Conservation (phyloP, 2,329 filamentous ascomycete species). For the Microcyclosporella mali region DNA sequence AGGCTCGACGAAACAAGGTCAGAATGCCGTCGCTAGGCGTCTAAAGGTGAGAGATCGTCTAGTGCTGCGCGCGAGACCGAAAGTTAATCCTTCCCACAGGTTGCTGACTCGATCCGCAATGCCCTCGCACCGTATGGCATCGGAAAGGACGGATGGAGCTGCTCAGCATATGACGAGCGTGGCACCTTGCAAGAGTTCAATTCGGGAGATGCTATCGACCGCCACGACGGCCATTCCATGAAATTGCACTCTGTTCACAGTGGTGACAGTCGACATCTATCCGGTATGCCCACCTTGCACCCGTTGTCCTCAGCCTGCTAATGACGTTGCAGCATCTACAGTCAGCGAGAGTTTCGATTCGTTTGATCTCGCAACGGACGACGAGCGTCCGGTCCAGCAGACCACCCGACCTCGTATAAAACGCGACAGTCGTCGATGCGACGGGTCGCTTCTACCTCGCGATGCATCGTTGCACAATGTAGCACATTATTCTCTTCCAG, state of each 20-base stretch:
- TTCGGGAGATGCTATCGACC: too few relatives aligned
- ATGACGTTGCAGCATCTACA: constrained; percentile 1
- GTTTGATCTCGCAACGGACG: neutral
- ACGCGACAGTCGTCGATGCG: constrained; percentile 5
- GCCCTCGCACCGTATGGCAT: constrained; percentile 1
- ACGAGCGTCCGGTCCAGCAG: constrained; percentile 1
- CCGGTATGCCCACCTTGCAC: too few relatives aligned
- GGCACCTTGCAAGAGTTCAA: too few relatives aligned
- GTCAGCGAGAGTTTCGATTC: neutral
- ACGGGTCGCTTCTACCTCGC: constrained; percentile 9
- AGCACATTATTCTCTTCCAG: constrained; percentile 4
- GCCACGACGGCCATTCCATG: too few relatives aligned
- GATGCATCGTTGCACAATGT: constrained; percentile 2
- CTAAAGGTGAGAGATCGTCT: too few relatives aligned
- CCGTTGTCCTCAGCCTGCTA: neutral
- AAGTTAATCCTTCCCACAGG: neutral
- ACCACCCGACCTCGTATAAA: neutral
- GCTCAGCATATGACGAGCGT: too few relatives aligned
- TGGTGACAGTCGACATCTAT: too few relatives aligned
- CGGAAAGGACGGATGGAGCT: neutral
- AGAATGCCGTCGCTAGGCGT: too few relatives aligned
- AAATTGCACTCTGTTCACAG: too few relatives aligned
- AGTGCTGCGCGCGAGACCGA: neutral
- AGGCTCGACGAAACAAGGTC: too few relatives aligned
- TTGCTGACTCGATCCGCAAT: constrained; percentile 3